Percentiles rank a stretch among this genome's conserved stretches.
Evolutionary conservation across 139 green algal genomes (phyloP).

Genomic region (Trebouxia sp.): DNA sequence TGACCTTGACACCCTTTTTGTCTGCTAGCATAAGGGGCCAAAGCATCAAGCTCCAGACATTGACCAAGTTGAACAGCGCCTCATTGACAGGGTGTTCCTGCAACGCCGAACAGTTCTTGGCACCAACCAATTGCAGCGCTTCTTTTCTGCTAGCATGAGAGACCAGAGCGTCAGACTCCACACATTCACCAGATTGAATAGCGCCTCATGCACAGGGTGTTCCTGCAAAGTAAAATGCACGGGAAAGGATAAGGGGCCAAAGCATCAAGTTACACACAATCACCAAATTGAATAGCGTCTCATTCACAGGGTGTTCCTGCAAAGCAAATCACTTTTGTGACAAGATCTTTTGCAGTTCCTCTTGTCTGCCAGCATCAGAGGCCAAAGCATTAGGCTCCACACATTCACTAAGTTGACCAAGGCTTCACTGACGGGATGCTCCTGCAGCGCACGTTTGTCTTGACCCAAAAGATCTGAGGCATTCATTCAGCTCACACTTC

Average conservation of each 20-base stretch:
- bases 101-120: no score
- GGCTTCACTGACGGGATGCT: slow-evolving; percentile 19
- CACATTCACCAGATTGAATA: slow-evolving; percentile 52
- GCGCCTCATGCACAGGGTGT: no score
- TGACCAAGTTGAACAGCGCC: slow-evolving; percentile 57
- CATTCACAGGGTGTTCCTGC: no score
- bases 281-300: slow-evolving; percentile 59
- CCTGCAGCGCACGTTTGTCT: no score
- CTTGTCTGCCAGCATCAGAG: slow-evolving; percentile 67
- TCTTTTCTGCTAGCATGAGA: slow-evolving; percentile 66
- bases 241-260: slow-evolving; percentile 72
- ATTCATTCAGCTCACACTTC: no score
- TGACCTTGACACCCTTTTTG: slow-evolving; percentile 48
- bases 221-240: no score
- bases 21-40: slow-evolving; percentile 75
- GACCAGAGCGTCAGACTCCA: slow-evolving; percentile 64
- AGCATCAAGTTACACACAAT: slow-evolving; percentile 49
- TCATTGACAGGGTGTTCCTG: no score
- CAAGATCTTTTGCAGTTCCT: no score
- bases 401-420: slow-evolving; percentile 37
- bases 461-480: no score
- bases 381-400: slow-evolving; percentile 65
- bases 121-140: slow-evolving; percentile 45
- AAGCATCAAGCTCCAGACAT: slow-evolving; percentile 49
- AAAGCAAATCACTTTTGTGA: no score